These are phyloP conservation scores for Akebia trifoliata DNA, from an alignment of 164 flowering plant species.

Conservation along the genomic window DNA sequence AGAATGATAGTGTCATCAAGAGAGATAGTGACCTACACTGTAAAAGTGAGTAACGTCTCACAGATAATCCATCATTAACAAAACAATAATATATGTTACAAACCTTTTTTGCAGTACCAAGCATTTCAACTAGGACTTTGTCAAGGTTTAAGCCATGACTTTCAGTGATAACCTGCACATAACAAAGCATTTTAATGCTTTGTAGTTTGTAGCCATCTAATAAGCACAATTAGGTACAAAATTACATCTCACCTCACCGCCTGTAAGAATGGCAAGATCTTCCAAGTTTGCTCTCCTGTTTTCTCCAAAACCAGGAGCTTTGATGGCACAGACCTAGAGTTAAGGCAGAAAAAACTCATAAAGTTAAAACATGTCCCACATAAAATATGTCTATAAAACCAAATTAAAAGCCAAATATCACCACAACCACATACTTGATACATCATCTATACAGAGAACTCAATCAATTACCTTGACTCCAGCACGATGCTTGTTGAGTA, in stretches of 20 bases:
- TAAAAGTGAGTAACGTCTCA: not conserved
- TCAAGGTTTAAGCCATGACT: constrained; percentile 59
- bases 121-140: constrained; percentile 57
- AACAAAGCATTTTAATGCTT: constrained; percentile 1
- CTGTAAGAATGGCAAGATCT: constrained; percentile 80
- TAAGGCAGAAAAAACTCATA: constrained; percentile 8
- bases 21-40: constrained; percentile 73
- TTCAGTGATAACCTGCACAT: constrained; percentile 60
- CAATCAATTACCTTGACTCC: constrained; percentile 56
- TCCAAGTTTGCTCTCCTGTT: constrained; percentile 70
- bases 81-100: constrained; percentile 9
- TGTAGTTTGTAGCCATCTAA: not conserved
- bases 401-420: too few relatives aligned
- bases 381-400: too few relatives aligned
- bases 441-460: not conserved
- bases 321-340: constrained; percentile 74
- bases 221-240: not conserved
- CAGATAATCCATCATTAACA: not conserved
- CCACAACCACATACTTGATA: too few relatives aligned
- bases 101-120: constrained; percentile 84
- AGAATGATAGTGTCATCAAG: constrained; percentile 78
- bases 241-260: constrained; percentile 61
- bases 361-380: too few relatives aligned
- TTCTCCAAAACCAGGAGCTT: constrained; percentile 95
- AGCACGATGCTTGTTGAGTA: constrained; percentile 77